Conservation (phyloP, 768 basidiomycete species). For the Leccinellum albellum region DNA sequence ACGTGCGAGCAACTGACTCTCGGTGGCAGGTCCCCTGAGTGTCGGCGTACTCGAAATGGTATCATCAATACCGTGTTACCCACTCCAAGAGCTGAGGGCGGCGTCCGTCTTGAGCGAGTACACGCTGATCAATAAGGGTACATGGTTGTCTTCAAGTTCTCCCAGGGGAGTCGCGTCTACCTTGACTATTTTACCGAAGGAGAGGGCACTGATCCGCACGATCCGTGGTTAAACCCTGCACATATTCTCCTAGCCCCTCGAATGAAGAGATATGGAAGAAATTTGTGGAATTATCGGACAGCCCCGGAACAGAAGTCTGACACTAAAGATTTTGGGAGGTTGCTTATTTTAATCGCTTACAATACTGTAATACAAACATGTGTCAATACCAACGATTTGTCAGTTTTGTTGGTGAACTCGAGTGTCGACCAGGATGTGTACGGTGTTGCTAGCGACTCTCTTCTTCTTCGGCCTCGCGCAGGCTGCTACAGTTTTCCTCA, state of each 20-base stretch:
- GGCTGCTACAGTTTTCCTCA: constrained; percentile 60
- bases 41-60: constrained; percentile 50
- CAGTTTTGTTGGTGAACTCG: no score
- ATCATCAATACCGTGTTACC: constrained; percentile 56
- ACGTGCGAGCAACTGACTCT: background rate
- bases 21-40: constrained; percentile 51
- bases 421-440: constrained; percentile 12
- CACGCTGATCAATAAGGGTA: constrained; percentile 50
- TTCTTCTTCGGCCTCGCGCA: constrained; percentile 36
- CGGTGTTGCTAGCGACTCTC: constrained; percentile 19
- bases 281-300: constrained; percentile 32
- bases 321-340: constrained; percentile 36
- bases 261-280: constrained; percentile 20
- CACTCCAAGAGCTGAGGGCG: constrained; percentile 44
- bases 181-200: constrained; percentile 40
- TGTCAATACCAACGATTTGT: constrained; percentile 9
- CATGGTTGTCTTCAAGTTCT: constrained; percentile 47
- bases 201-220: constrained; percentile 36
- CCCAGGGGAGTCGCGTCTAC: constrained; percentile 26
- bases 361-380: constrained; percentile 29
- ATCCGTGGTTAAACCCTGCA: constrained; percentile 42
- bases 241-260: constrained; percentile 38
- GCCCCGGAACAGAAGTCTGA: constrained; percentile 38
- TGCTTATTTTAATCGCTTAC: background rate
- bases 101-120: constrained; percentile 50